Base-by-base conservation (phyloP, 176 grass and related monocot genomes). In the Oryza brachyantha region DNA sequence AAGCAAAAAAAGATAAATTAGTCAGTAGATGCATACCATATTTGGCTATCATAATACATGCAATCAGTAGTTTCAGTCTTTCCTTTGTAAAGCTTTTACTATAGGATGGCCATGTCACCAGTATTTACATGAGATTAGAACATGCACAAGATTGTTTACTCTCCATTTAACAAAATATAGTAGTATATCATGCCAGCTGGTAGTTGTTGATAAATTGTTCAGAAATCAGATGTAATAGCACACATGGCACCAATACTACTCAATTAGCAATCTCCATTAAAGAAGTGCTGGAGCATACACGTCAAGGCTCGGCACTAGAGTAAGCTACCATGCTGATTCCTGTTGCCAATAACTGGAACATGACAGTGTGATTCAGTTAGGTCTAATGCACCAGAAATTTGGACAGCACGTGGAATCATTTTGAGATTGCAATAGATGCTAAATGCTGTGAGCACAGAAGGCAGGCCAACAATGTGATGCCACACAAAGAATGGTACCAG, bases 271-370 rank as follows among this genome's bases (percentile, higher is more conserved):
- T 32, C 16, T 68, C 22, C 66, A 68, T 41, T 26, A 60, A 60
- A 45, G 4, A 24, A 29, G 14, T 68, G 43, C 31, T 58, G 5
- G 26, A 66, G 61, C 29, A 9, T 28, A 11, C 43, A 62, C 12
- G 28, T 5, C 48, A 32, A 36, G 29, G 32, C 46, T 22, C 57
- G 26, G 35, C 26, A 38, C 21, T 70, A 62, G 41, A 61, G 17
- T 29, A 76, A 52, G 59, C 45, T 77, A 35, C 45, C 61, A 12
- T 60, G 79, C 65, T 19, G 73, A 77, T 68, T 63, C 52, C 26
- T 79, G 68, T 42, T 86, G 79, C 26, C 68, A 35, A 68, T 54
- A 71, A 64, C 61, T 60, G 70, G 28, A 75, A 25, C 81, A 76
- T 34, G 35, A 45, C 14, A 29, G 9, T 40, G 48, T 42, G 50